Base-by-base conservation (phyloP, 2,329 filamentous ascomycete species). In the Colletotrichum viniferum region DNA sequence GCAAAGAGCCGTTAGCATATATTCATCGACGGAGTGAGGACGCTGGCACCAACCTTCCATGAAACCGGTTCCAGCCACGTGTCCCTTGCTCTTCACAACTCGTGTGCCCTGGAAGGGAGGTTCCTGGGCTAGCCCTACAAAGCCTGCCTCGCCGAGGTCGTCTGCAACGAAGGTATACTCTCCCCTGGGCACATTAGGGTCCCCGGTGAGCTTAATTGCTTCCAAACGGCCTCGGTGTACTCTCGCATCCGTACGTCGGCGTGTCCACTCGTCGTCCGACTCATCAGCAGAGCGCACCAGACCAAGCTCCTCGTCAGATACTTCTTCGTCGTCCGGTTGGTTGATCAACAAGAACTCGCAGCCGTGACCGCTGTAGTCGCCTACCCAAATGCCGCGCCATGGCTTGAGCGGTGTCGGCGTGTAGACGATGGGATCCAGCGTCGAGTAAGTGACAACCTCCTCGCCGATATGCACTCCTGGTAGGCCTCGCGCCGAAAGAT, bases 181-280 rank as follows among this genome's bases (percentile, higher is more conserved):
- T 10, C 96, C 96, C 10, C 96, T 90, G 0, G 96, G 96, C 16
- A 98, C 92, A 78, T 98, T 97, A 0, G 94, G 92, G 80, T 99
- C 96, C 1, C 96, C 96, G 0, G 96, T 98, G 38, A 99, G 86
- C 82, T 98, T 98, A 81, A 98, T 92, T 0, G 94, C 96, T 82
- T 96, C 92, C 5, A 98, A 83, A 3, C 92, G 88, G 6, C 95
- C 95, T 14, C 87, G 88, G 78, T 94, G 92, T 2, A 91, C 86
- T 16, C 86, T 84, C 30, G 87, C 86, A 16, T 88, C 85, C 2
- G 82, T 80, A 64, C 87, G 86, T 21, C 89, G 85, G 43, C 80
- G 79, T 38, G 87, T 80, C 82, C 87, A 91, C n/a, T 84, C 84
- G 12, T 85, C 83, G 18, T 87, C 83, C 7, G 85, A 84, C 78